Percentiles rank a stretch among this genome's conserved stretches.
Evolutionary conservation across 106 monocot genomes (phyloP).

Genomic region (Iris macrosiphon): DNA sequence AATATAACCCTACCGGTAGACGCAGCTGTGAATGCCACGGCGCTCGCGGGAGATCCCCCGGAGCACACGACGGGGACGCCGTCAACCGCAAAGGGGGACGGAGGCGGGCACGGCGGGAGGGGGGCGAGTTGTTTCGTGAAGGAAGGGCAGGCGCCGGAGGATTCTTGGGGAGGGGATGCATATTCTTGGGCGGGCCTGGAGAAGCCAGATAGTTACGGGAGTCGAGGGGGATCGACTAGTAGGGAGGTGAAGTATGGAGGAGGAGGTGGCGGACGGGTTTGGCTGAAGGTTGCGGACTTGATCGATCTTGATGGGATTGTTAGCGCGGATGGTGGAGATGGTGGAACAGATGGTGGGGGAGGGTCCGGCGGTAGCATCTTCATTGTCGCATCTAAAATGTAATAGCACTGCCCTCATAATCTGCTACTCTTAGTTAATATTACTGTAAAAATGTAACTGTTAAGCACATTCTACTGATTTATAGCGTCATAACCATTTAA

Average conservation of each 20-base stretch:
- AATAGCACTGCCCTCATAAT: constrained; percentile 12
- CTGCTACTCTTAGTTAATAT: too few relatives aligned
- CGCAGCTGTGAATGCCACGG: constrained; percentile 44
- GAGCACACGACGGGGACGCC: constrained; percentile 74
- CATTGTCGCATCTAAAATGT: constrained; percentile 67
- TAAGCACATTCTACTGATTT: too few relatives aligned
- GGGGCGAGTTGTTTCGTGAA: constrained; percentile 86
- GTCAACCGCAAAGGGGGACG: constrained; percentile 58
- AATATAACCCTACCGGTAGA: constrained; percentile 48
- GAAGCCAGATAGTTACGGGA: constrained; percentile 72
- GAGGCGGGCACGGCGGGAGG: constrained; percentile 88
- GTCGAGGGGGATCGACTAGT: constrained; percentile 81
- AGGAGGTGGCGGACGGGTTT: constrained; percentile 72
- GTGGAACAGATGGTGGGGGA: constrained; percentile 61
- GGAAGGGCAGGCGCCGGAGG: constrained; percentile 74
- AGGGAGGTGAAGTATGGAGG: constrained; percentile 84
- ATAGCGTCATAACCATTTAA: too few relatives aligned
- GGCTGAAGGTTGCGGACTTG: constrained; percentile 38
- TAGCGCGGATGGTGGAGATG: constrained; percentile 69
- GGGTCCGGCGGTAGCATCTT: constrained; percentile 94
- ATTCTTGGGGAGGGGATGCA: constrained; percentile 95
- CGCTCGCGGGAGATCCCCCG: constrained; percentile 81
- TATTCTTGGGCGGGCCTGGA: constrained; percentile 69
- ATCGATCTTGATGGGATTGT: constrained; percentile 54
- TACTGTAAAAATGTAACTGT: too few relatives aligned